A percentile compares a stretch with the other conserved stretches of the same genome.
Evolutionary conservation across 495 filamentous ascomycete species (phyloP).

Genomic region (Podospora pseudoanserina): DNA sequence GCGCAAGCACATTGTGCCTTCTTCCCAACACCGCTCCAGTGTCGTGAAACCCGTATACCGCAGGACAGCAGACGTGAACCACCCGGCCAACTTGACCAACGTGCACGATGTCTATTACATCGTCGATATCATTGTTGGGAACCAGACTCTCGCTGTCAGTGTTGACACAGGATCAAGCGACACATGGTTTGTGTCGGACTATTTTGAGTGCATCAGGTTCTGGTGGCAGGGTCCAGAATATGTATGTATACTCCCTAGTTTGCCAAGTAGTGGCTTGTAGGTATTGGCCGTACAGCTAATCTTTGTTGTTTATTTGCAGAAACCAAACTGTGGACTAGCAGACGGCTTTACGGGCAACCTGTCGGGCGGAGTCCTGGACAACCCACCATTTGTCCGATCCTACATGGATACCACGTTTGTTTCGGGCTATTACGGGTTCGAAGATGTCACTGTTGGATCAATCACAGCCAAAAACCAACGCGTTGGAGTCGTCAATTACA

Average conservation of each 20-base stretch:
- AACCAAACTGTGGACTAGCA: conserved; percentile 48
- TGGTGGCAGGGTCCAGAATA: conserved; percentile 16
- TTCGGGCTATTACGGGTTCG: conserved; percentile 51
- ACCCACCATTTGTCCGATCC: conserved; percentile 50
- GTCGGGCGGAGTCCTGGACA: conserved; percentile 41
- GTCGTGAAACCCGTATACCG: neutral
- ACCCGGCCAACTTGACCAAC: conserved; percentile 22
- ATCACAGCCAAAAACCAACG: conserved; percentile 49
- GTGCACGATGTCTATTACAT: conserved; percentile 36
- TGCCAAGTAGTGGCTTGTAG: too few relatives aligned
- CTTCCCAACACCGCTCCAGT: neutral
- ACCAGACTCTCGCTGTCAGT: conserved; percentile 46
- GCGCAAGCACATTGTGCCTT: neutral
- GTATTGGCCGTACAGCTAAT: too few relatives aligned
- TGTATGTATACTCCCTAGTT: neutral
- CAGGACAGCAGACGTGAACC: neutral
- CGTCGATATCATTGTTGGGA: conserved; percentile 39
- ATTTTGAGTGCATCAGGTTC: conserved; percentile 47
- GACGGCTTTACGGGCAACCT: conserved; percentile 39
- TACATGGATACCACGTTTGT: conserved; percentile 57
- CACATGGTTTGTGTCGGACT: conserved; percentile 51
- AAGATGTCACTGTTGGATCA: conserved; percentile 49
- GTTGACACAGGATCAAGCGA: conserved; percentile 64
- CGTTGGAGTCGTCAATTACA: conserved; percentile 48
- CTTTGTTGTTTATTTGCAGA: neutral